Conservation (phyloP, 306 rosid species). For the Malus asiatica region DNA sequence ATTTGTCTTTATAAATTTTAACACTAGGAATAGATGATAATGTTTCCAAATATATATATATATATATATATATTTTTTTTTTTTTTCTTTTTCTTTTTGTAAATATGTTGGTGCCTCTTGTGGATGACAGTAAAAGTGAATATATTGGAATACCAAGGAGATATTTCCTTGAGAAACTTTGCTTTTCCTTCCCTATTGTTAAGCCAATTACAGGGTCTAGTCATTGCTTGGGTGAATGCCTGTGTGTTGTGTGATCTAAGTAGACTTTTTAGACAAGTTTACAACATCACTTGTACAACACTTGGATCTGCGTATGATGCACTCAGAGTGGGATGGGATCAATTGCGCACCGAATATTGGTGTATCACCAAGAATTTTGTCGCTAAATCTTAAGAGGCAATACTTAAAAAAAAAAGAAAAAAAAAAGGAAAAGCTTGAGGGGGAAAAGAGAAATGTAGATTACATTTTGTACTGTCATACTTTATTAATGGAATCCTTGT, state of each 20-base stretch:
- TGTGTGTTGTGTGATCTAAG: background rate
- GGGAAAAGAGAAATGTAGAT: background rate
- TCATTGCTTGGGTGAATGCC: background rate
- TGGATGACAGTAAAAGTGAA: background rate
- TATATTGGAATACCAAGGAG: background rate
- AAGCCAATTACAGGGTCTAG: background rate
- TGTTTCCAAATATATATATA: background rate
- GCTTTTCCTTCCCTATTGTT: background rate
- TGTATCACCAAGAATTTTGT: background rate
- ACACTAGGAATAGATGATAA: background rate
- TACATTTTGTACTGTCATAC: background rate
- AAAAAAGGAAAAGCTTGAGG: background rate
- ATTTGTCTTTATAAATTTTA: background rate
- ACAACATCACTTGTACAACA: background rate
- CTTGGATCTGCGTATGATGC: background rate
- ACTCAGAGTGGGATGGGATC: background rate
- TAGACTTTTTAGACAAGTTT: background rate
- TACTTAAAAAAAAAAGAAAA: no score
- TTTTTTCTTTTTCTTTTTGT: background rate
- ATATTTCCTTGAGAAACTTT: background rate
- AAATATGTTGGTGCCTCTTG: background rate
- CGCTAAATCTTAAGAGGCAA: background rate
- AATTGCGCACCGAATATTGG: background rate
- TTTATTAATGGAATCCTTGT: background rate
- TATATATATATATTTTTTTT: no score